Percentiles rank a stretch among this genome's conserved stretches.
Conservation (phyloP, 78 protist genomes). For the Guillardia theta region DNA sequence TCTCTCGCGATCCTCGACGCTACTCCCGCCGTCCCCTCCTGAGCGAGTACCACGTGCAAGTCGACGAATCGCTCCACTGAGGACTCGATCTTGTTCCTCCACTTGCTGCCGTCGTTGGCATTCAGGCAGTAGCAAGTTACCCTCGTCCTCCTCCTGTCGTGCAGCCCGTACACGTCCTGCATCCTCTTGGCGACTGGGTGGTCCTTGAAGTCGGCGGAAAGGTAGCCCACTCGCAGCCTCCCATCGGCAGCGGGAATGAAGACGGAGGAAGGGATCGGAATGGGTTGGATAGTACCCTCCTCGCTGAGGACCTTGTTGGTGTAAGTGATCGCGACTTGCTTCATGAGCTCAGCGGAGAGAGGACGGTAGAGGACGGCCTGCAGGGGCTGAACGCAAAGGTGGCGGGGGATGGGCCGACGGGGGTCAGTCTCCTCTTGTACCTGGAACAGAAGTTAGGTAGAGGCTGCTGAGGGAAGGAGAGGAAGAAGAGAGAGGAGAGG, state of each 20-base stretch:
- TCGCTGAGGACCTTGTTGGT: neutral
- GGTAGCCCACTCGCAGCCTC: neutral
- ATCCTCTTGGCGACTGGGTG: constrained; percentile 15
- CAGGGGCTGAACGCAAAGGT: neutral
- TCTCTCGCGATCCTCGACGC: neutral
- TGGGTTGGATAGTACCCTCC: too few relatives aligned
- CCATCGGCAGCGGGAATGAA: neutral
- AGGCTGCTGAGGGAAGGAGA: neutral
- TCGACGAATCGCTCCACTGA: neutral
- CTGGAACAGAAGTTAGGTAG: too few relatives aligned
- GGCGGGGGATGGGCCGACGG: neutral
- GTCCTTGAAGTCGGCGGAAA: constrained; percentile 30
- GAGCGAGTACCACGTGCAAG: neutral
- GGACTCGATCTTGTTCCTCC: neutral
- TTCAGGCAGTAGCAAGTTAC: constrained; percentile 38
- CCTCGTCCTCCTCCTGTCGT: neutral
- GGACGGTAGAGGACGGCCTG: neutral
- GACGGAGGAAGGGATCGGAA: too few relatives aligned
- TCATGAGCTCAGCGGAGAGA: neutral
- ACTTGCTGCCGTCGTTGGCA: constrained; percentile 2
- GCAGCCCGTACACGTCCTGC: constrained; percentile 41
- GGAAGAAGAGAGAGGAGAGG: neutral
- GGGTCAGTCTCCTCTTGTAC: neutral
- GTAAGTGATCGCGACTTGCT: neutral
- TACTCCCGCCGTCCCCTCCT: neutral